Evolutionary conservation across 2,329 filamentous ascomycete genomes (phyloP), one percentile per base, ranked within the genome.

Genomic region (Shiraia sp.): DNA sequence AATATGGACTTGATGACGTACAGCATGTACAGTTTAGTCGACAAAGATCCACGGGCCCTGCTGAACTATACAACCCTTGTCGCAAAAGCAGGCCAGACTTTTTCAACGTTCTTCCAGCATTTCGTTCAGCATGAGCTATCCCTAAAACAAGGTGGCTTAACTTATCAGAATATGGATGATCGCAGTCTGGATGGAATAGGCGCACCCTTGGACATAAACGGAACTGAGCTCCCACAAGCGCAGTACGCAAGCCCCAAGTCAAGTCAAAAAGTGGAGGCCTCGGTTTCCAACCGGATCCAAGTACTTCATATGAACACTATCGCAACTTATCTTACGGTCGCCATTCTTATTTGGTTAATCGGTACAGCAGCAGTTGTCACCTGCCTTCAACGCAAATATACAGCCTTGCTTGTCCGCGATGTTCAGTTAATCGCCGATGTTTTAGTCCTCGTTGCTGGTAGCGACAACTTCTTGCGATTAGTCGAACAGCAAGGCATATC

Each of bases 1-100:
- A 63, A 65, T 36, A 55, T 63, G 57, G 59, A 66, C 28, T 49
- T 65, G 7, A 64, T 66, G 61, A 53, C 52, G 8, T 58, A 65
- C 13, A 31, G 48, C 5, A 67, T 65, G 61, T 66, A 59, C 31
- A 30, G 32, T 1, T 41, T 61, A n/a, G 55, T 48, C 3, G 32
- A 40, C 0, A 60, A 58, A 17, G 33, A 65, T 16, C 25, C 52
- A 1, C 13, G 39, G 8, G 54, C 52, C 0, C 40, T 68, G 0
- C 43, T 53, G 10, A 35, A 56, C 26, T 47, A 54, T 34, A 36
- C 38, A 1, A 49, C 44, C 1, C 32, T 53, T 4, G 23, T 40
- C 1, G 8, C 1, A 0, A 43, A 55, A 1, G 55, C 61, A 0
- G 32, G 65, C 4, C 53, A 50, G 1, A 59, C 59, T 6, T 60